A percentile compares a stretch with the other conserved stretches of the same genome.
phyloP scores from a whole-genome alignment of 106 monocot species.

The Platanthera guangdongensis region DNA sequence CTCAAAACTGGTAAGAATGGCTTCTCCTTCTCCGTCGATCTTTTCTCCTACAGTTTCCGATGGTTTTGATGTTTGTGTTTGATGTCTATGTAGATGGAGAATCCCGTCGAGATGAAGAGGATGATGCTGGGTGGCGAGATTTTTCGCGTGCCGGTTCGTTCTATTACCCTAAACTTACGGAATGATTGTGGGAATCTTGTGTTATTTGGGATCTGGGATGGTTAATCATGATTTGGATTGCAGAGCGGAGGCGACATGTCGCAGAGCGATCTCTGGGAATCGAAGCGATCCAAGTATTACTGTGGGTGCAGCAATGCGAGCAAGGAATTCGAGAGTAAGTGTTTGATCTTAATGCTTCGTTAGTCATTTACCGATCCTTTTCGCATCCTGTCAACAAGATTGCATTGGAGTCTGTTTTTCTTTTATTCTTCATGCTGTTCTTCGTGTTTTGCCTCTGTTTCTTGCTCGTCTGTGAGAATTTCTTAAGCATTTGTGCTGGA shows the following conservation, averaged over 20 bases:
- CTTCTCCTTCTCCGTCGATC: neutral
- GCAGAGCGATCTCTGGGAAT: constrained; percentile 5
- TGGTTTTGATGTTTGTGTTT: neutral
- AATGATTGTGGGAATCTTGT: neutral
- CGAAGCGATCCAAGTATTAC: neutral
- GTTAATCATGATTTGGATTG: neutral
- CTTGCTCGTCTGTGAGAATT: neutral
- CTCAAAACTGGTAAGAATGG: constrained; percentile 5
- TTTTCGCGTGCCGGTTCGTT: constrained; percentile 10
- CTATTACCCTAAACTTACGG: neutral
- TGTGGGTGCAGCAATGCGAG: constrained; percentile 9
- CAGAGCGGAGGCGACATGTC: neutral
- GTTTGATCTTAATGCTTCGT: neutral
- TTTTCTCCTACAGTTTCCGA: neutral
- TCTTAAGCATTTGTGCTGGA: neutral
- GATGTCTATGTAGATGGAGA: constrained; percentile 4
- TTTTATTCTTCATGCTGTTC: neutral
- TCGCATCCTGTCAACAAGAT: neutral
- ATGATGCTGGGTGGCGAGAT: constrained; percentile 3
- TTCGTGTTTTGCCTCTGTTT: neutral
- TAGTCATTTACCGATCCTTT: neutral
- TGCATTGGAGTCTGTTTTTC: neutral
- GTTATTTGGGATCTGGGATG: neutral
- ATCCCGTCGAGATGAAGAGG: constrained; percentile 7
- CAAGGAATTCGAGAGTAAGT: constrained; percentile 10